Evolutionary conservation across 2,329 filamentous ascomycete species (phyloP), one percentile per base, ranked within the genome.

Genomic region (Diaporthe eres): DNA sequence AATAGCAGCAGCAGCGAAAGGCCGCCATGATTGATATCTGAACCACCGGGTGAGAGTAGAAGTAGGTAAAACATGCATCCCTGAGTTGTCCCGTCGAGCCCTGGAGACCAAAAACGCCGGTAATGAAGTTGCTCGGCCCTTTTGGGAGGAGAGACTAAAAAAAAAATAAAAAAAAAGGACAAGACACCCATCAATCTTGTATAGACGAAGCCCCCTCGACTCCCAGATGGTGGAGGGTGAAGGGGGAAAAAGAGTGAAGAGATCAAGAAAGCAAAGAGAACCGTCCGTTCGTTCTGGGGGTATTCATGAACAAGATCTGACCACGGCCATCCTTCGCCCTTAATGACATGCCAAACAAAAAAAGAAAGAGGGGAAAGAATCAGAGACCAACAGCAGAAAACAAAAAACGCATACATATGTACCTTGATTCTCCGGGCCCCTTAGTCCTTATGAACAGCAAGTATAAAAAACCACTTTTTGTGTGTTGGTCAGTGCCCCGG

Each of bases 381-480:
- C 57, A 6, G 17, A 34, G 15, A 44, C 39, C 60, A 47, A 31
- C 39, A 44, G 6, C 25, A 47, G 10, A 34, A 58, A 25, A 55
- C 28, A 19, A n/a, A 58, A 17, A 44, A 70, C 34, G 51, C 51
- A 57, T 58, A 65, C 51, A 34, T 74, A 68, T 68, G 31, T 68
- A 74, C 72, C 61, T 63, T 65, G 28, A 28, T 39, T 58, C 37
- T 70, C 72, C 61, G 22, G 44, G 13, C n/a, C 31, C 31, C 63
- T 4, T 8, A 28, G 17, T 12, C 47, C 60, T 13, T 68, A 68
- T 53, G 49, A 53, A 53, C 65, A 65, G 25, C 42, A 68, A 68
- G 47, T 53, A 37, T 37, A 39, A 68, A 68, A 44, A 67, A 49
- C 4, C 37, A 37, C 63, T 51, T 68, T 68, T 68, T 68, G 61